Percentiles rank a stretch among this genome's conserved stretches.
Evolutionary conservation across 2,329 filamentous ascomycete species (phyloP).

Genomic region (Rhexocercosporidium sp.): DNA sequence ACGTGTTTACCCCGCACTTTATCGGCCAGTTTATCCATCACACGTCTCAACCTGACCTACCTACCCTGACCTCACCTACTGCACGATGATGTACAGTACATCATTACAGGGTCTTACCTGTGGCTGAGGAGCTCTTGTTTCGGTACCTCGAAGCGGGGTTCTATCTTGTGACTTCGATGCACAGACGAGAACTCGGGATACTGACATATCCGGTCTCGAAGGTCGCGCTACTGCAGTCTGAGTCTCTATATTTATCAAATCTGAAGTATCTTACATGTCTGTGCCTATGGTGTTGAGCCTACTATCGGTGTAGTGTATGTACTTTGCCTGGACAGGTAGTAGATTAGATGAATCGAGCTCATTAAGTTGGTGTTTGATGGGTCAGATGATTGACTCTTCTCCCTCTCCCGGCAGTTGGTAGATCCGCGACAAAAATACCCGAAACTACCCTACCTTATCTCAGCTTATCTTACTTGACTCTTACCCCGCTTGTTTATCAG

Average conservation of each 20-base stretch:
- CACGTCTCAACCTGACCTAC: not conserved
- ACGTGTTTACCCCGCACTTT: not conserved
- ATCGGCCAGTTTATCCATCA: not conserved
- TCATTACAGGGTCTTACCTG: not conserved
- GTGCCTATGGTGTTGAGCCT: not conserved
- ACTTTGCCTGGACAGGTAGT: not conserved
- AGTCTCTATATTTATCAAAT: too few relatives aligned
- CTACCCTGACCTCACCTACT: not conserved
- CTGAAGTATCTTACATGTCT: too few relatives aligned
- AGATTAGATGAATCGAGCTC: not conserved
- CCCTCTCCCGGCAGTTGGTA: not conserved
- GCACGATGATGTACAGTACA: slow-evolving; percentile 7
- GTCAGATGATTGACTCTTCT: not conserved
- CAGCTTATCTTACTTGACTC: not conserved
- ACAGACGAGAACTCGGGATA: not conserved
- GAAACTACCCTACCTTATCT: not conserved
- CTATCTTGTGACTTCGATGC: not conserved
- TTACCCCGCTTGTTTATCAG: not conserved
- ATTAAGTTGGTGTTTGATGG: not conserved
- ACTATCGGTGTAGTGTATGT: not conserved
- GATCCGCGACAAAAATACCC: not conserved
- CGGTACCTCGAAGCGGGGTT: not conserved
- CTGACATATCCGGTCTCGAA: too few relatives aligned
- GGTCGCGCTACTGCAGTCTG: too few relatives aligned
- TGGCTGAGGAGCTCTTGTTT: not conserved